Conservation (phyloP, 495 filamentous ascomycete genomes). For the Neurospora sublineolata region DNA sequence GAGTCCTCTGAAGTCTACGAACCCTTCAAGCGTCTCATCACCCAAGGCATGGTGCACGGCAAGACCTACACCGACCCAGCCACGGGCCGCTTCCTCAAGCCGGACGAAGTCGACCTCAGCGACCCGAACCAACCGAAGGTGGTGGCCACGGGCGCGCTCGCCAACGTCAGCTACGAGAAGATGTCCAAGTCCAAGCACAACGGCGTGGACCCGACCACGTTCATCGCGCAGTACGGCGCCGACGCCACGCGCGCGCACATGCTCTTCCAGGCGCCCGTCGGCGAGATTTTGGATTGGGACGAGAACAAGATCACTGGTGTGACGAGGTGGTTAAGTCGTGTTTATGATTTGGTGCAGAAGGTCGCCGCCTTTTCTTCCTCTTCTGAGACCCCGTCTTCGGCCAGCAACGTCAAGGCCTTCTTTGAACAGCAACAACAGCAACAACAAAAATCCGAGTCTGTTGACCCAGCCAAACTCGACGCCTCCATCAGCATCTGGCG, state of each 20-base stretch:
- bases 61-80: conserved; percentile 67
- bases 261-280: conserved; percentile 74
- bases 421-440: conserved; percentile 14
- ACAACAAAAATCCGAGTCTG: conserved; percentile 3
- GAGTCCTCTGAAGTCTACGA: conserved; percentile 30
- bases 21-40: conserved; percentile 69
- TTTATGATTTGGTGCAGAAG: conserved; percentile 47
- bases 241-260: conserved; percentile 80
- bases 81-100: conserved; percentile 66
- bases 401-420: conserved; percentile 11
- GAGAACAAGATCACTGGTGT: conserved; percentile 71
- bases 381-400: neutral
- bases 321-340: conserved; percentile 61
- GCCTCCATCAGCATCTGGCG: conserved; percentile 50
- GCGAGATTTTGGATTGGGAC: conserved; percentile 79
- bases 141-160: conserved; percentile 41
- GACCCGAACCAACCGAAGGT: conserved; percentile 47
- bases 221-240: conserved; percentile 63
- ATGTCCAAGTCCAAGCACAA: conserved; percentile 97
- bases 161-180: conserved; percentile 65
- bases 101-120: conserved; percentile 59
- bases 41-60: conserved; percentile 89
- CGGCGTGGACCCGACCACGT: conserved; percentile 68
- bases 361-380: conserved; percentile 7
- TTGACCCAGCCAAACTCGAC: conserved; percentile 23